A percentile compares a stretch with the other conserved stretches of the same genome.
phyloP scores from a whole-genome alignment of 768 basidiomycete genomes.

The Mycena floridula region DNA sequence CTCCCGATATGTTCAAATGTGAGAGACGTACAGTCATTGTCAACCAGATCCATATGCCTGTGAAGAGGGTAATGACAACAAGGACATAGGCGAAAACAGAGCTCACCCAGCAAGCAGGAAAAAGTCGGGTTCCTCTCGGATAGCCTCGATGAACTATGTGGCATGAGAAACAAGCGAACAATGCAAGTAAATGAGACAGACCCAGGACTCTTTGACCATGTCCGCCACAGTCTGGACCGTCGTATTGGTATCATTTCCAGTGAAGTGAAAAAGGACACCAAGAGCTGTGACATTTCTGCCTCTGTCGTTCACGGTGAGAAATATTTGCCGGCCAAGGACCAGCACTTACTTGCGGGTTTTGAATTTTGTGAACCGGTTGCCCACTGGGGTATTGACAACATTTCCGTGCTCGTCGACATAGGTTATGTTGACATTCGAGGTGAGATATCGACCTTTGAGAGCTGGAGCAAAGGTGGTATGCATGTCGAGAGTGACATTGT shows the following conservation, averaged over 20 bases:
- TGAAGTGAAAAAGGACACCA: conserved; percentile 76
- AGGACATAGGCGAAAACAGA: too few relatives aligned
- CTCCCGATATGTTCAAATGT: background rate
- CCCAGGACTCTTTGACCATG: conserved; percentile 81
- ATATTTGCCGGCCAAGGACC: background rate
- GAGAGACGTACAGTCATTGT: conserved; percentile 51
- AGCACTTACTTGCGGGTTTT: conserved; percentile 56
- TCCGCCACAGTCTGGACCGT: conserved; percentile 67
- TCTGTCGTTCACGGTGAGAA: conserved; percentile 16
- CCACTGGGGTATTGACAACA: conserved; percentile 30
- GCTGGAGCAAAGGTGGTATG: conserved; percentile 61
- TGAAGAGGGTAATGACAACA: conserved; percentile 16
- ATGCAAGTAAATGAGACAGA: conserved; percentile 18
- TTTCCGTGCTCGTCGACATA: conserved; percentile 35
- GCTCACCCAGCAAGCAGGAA: conserved; percentile 68
- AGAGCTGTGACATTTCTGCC: conserved; percentile 74
- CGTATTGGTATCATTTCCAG: conserved; percentile 62
- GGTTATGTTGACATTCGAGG: conserved; percentile 86
- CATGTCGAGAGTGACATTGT: conserved; percentile 62
- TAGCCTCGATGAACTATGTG: conserved; percentile 67
- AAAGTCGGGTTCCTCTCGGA: conserved; percentile 74
- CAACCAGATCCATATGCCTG: conserved; percentile 79
- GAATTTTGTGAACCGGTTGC: conserved; percentile 64
- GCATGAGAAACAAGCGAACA: background rate
- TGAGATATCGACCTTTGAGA: conserved; percentile 68